Percentiles rank a stretch among this genome's conserved stretches.
Conservation (phyloP, 1,284 basidiomycete genomes). For the Somion occarium region DNA sequence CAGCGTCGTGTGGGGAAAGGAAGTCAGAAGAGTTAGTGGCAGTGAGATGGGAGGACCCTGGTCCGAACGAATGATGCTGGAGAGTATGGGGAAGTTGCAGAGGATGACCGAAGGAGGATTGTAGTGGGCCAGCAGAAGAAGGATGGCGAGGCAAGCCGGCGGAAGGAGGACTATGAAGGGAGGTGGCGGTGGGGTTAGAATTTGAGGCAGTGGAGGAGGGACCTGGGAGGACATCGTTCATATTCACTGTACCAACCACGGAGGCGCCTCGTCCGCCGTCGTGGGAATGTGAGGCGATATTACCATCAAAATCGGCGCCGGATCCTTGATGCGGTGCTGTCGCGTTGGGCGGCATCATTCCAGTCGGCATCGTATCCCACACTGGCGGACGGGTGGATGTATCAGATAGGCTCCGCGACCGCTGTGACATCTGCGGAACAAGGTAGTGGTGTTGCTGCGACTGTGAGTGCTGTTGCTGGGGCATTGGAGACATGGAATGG, state of each 20-base stretch:
- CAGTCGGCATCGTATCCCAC: slow-evolving; percentile 41
- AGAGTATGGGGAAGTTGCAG: slow-evolving; percentile 9
- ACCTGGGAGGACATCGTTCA: slow-evolving; percentile 42
- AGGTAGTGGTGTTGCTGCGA: slow-evolving; percentile 25
- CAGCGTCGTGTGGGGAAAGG: slow-evolving; percentile 39
- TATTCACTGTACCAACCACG: slow-evolving; percentile 35
- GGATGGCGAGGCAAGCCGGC: slow-evolving; percentile 21
- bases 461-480: slow-evolving; percentile 6
- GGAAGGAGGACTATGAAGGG: slow-evolving; percentile 13
- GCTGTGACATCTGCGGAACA: slow-evolving; percentile 30
- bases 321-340: slow-evolving; percentile 21
- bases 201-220: slow-evolving; percentile 18
- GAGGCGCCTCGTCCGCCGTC: slow-evolving; percentile 13
- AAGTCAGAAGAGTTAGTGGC: slow-evolving; percentile 29
- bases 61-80: slow-evolving; percentile 25
- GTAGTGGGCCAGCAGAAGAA: slow-evolving; percentile 26
- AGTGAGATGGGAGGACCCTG: slow-evolving; percentile 9
- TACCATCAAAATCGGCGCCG: slow-evolving; percentile 11
- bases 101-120: slow-evolving; percentile 26
- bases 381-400: slow-evolving; percentile 50
- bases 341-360: slow-evolving; percentile 16
- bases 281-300: slow-evolving; percentile 13
- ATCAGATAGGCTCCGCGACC: slow-evolving; percentile 57
- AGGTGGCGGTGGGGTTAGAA: background rate
- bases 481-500: slow-evolving; percentile 12